Evolutionary conservation across 1,284 basidiomycete species (phyloP).

Genomic region (Tetrapyrgos nigripes): DNA sequence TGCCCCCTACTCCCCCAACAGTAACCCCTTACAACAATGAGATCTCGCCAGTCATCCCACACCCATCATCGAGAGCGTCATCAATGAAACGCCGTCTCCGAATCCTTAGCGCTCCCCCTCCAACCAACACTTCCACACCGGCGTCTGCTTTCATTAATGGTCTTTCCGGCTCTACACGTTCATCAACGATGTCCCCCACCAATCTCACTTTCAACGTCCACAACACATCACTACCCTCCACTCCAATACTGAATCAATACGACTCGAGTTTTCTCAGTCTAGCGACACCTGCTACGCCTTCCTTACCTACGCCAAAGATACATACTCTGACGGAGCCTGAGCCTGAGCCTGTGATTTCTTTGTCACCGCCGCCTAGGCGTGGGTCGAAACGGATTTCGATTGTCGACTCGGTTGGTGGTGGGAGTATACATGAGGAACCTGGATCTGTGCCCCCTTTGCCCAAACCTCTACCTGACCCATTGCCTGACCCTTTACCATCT

Average conservation of each 20-base stretch:
- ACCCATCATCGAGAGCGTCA: conserved; percentile 40
- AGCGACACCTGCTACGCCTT: conserved; percentile 45
- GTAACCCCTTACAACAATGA: conserved; percentile 21
- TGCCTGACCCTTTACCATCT: not conserved
- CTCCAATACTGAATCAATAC: not conserved
- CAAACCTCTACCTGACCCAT: not conserved
- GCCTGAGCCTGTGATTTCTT: conserved; percentile 49
- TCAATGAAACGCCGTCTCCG: conserved; percentile 67
- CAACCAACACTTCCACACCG: conserved; percentile 27
- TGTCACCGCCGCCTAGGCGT: conserved; percentile 67
- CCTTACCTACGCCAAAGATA: conserved; percentile 34
- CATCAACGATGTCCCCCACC: conserved; percentile 20
- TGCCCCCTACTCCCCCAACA: conserved; percentile 36
- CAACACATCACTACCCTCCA: conserved; percentile 15
- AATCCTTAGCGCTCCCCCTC: conserved; percentile 63
- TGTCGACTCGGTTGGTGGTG: not conserved
- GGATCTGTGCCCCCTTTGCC: too few relatives aligned
- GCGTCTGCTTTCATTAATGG: conserved; percentile 18
- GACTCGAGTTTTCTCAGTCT: not conserved
- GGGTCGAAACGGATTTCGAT: conserved; percentile 40
- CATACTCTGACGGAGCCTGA: conserved; percentile 42
- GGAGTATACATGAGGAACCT: not conserved
- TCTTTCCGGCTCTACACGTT: conserved; percentile 4
- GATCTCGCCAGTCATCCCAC: conserved; percentile 23
- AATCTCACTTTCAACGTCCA: conserved; percentile 13